A percentile compares a stretch with the other conserved stretches of the same genome.
These are phyloP conservation scores for Vanrija sp. DNA, from an alignment of 1,284 basidiomycete species.

Conservation along the genomic window DNA sequence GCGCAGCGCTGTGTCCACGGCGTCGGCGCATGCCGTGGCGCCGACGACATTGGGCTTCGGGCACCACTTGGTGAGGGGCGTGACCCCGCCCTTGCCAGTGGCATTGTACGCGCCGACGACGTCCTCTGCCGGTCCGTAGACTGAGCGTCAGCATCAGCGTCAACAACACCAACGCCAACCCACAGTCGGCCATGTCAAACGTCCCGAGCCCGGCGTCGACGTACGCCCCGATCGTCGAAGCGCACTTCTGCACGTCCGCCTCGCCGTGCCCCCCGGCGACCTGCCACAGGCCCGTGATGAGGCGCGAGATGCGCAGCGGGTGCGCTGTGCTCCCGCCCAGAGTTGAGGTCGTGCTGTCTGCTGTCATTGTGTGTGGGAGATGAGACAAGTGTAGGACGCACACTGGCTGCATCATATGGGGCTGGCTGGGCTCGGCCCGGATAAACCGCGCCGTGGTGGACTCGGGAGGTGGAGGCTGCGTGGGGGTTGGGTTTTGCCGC, in stretches of 20 bases:
- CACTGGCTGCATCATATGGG: no score
- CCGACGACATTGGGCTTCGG: background rate
- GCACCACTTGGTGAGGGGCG: conserved; percentile 1
- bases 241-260: background rate
- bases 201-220: background rate
- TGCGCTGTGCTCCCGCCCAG: background rate
- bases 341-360: background rate
- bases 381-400: no score
- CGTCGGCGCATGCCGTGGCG: background rate
- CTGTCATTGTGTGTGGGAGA: background rate
- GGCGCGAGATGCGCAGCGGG: conserved; percentile 6
- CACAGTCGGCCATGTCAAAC: conserved; percentile 18
- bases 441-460: no score
- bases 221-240: background rate
- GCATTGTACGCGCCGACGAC: no score
- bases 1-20: background rate
- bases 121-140: no score
- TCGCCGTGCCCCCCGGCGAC: conserved; percentile 14
- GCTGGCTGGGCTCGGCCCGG: no score
- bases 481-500: no score
- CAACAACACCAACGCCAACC: background rate
- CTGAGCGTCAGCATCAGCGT: no score
- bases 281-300: conserved; percentile 16
- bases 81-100: no score
- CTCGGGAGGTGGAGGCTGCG: no score